Percentiles rank a stretch among this genome's conserved stretches.
phyloP scores from a whole-genome alignment of 768 basidiomycete genomes.

The Serpula lacrymans region DNA sequence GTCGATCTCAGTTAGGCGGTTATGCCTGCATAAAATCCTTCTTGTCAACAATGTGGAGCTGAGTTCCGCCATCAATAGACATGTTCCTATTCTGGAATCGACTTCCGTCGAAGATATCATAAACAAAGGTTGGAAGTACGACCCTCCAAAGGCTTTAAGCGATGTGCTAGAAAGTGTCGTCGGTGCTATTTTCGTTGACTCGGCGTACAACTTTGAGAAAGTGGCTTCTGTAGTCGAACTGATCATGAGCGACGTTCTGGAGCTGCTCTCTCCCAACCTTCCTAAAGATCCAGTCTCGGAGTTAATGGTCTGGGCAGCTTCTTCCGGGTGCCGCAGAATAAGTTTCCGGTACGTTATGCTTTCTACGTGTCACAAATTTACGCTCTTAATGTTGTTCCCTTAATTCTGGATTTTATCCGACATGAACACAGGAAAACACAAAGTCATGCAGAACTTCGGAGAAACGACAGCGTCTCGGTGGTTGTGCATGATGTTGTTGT shows the following conservation, averaged over 20 bases:
- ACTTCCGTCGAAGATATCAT: conserved; percentile 62
- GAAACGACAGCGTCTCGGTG: conserved; percentile 52
- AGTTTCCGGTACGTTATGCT: conserved; percentile 47
- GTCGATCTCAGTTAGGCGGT: conserved; percentile 58
- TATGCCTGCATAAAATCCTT: conserved; percentile 66
- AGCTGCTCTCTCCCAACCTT: conserved; percentile 53
- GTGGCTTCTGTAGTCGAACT: conserved; percentile 57
- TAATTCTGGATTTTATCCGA: neutral
- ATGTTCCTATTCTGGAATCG: conserved; percentile 55
- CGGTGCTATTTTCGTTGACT: conserved; percentile 82
- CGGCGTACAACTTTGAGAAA: conserved; percentile 68
- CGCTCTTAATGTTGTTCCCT: too few species aligned
- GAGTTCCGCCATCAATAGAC: conserved; percentile 56
- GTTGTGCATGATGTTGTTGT: conserved; percentile 55
- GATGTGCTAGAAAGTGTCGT: conserved; percentile 85
- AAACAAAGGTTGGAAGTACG: conserved; percentile 70
- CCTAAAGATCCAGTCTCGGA: conserved; percentile 71
- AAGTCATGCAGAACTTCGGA: conserved; percentile 40
- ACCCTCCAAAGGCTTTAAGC: conserved; percentile 82
- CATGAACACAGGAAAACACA: conserved; percentile 45
- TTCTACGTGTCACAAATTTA: neutral
- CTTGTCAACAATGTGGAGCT: conserved; percentile 70
- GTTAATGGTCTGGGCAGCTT: conserved; percentile 63
- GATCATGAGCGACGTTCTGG: conserved; percentile 67
- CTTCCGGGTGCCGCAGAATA: conserved; percentile 51